Conservation (phyloP, 257 asterid species). For the Rauvolfia tetraphylla region DNA sequence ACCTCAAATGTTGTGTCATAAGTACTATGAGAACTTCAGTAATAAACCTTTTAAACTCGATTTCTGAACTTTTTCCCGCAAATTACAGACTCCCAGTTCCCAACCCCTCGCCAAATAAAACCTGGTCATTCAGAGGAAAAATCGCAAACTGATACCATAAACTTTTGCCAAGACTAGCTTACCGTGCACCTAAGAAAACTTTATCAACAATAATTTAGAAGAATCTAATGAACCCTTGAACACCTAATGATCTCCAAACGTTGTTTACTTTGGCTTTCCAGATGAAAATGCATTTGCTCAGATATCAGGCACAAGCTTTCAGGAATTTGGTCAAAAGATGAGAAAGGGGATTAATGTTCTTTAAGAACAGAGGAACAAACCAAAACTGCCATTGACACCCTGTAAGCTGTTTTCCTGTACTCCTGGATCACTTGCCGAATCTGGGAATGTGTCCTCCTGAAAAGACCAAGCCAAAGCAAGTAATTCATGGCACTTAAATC, state of each 20-base stretch:
- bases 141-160: not conserved
- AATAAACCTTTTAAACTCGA: not conserved
- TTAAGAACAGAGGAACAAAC: constrained; percentile 37
- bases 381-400: constrained; percentile 87
- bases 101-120: not conserved
- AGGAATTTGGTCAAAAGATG: not conserved
- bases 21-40: not conserved
- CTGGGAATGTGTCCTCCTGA: constrained; percentile 94
- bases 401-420: constrained; percentile 76
- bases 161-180: not conserved
- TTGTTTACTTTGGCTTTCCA: not conserved
- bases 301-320: not conserved
- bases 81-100: not conserved
- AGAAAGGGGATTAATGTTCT: constrained; percentile 6
- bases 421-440: constrained; percentile 84
- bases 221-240: not conserved
- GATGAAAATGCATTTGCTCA: no score
- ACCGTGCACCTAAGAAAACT: not conserved
- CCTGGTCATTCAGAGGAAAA: not conserved
- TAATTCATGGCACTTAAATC: not conserved
- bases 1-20: not conserved
- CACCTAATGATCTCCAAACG: not conserved
- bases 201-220: not conserved
- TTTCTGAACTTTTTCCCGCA: not conserved
- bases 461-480: constrained; percentile 9